Base-by-base conservation (phyloP, 2,329 filamentous ascomycete genomes). In the Colletotrichum horii region DNA sequence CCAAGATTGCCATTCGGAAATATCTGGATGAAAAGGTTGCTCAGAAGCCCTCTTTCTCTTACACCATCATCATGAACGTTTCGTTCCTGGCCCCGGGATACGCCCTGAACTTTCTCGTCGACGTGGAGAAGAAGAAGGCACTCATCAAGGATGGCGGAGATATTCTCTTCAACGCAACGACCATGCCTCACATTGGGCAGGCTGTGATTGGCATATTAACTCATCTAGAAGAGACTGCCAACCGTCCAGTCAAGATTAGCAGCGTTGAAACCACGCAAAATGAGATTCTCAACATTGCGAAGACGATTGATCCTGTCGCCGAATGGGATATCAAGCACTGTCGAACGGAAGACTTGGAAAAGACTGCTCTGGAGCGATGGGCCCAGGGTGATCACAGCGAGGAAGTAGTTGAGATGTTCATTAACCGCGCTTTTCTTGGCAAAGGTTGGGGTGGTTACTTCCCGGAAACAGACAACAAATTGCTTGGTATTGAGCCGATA, bases 241-340 rank as follows among this genome's bases (percentile, higher is more conserved):
- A 93, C 79, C 84, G 88, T 61, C 87, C 88, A 75, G 82, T 93
- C 36, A 89, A 87, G 76, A 79, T 92, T 15, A 87, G 87, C n/a
- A 89, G 86, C 8, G 87, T 89, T 69, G 84, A 84, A 24, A 85
- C 87, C 0, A 88, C 87, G 2, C 89, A 91, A 80, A 88, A 87
- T 4, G 83, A 91, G 68, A 81, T 93, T 2, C 78, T 92, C 4
- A 82, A 77, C 32, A 69, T 78, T 9, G 78, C 78, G 4, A 79
- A 80, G 66, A 80, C 79, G 3, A 32, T 68, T 28, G 70, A 72
- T 14, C 70, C 70, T 4, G 28, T 12, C 8, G 64, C 48, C 1
- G 30, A 62, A 30, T 72, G 70, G 70, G 64, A 72, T 19, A 68
- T 68, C 22, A 68, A 61, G 55, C 64, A 72, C 19, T 72, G 52